phyloP scores from a whole-genome alignment of 257 asterid species.

The Lycium ferocissimum region DNA sequence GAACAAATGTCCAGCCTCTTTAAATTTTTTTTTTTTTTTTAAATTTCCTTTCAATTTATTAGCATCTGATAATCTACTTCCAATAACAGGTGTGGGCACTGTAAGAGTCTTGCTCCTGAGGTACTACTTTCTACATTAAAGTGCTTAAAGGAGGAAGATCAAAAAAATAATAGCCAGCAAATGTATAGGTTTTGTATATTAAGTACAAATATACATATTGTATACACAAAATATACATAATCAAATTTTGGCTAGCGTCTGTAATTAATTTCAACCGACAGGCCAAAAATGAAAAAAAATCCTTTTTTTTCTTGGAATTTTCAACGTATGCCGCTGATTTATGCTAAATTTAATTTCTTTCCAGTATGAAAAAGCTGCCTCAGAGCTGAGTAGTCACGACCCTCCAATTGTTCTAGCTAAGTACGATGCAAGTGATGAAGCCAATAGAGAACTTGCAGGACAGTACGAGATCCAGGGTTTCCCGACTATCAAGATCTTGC shows the following conservation, averaged over 20 bases:
- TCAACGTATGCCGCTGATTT: not conserved
- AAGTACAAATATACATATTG: too few species aligned
- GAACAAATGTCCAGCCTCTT: not conserved
- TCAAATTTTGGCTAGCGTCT: too few species aligned
- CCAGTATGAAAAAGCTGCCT: constrained; percentile 87
- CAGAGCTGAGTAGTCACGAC: constrained; percentile 67
- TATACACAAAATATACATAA: too few species aligned
- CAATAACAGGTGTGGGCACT: constrained; percentile 88
- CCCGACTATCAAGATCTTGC: constrained; percentile 78
- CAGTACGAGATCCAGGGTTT: constrained; percentile 70
- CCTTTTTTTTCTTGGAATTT: constrained; percentile 15
- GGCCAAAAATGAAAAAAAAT: not conserved
- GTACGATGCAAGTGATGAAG: constrained; percentile 68
- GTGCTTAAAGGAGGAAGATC: not conserved
- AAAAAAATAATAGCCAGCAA: too few species aligned
- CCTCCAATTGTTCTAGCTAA: constrained; percentile 78
- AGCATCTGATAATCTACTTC: not conserved
- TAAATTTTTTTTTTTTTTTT: not conserved
- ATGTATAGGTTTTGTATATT: too few species aligned
- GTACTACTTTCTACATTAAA: constrained; percentile 40
- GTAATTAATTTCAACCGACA: too few species aligned
- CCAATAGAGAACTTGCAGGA: constrained; percentile 58
- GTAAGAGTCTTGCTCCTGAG: constrained; percentile 96
- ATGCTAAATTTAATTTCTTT: not conserved
- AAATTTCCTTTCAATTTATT: not conserved